Evolutionary conservation across 1,139 yeast genomes (phyloP).

Genomic region (Diutina mesorugosa): DNA sequence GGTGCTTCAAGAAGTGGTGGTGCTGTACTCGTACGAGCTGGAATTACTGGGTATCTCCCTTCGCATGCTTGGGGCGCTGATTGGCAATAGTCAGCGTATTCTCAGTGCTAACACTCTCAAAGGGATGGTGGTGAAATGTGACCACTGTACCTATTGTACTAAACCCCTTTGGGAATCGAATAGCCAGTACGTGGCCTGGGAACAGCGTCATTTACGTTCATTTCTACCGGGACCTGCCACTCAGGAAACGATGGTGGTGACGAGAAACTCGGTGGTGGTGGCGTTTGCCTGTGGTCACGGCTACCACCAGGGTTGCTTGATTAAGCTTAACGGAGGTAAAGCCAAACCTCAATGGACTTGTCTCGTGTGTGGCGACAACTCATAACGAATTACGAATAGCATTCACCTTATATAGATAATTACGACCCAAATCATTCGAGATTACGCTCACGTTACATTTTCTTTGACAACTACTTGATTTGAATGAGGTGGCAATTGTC

Average conservation of each 20-base stretch:
- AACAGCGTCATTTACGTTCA: constrained; percentile 13
- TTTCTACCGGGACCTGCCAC: background rate
- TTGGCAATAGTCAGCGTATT: constrained; percentile 28
- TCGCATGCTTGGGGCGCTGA: constrained; percentile 40
- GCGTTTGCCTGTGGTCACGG: constrained; percentile 42
- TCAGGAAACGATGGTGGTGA: constrained; percentile 4
- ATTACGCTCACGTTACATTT: too few relatives aligned
- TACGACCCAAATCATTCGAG: too few relatives aligned
- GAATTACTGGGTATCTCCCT: constrained; percentile 42
- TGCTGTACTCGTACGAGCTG: constrained; percentile 53
- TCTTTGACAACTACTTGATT: too few relatives aligned
- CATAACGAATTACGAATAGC: background rate
- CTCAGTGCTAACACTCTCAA: constrained; percentile 24
- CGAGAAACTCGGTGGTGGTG: constrained; percentile 13
- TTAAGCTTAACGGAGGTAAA: constrained; percentile 2
- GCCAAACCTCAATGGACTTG: background rate
- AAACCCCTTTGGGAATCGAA: constrained; percentile 52
- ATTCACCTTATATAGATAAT: too few relatives aligned
- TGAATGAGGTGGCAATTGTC: too few relatives aligned
- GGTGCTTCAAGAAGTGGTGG: constrained; percentile 48
- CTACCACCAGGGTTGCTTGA: constrained; percentile 53
- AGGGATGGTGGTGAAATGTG: constrained; percentile 49
- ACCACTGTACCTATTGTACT: constrained; percentile 63
- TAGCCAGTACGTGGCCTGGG: constrained; percentile 38
- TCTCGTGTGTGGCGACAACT: background rate